Percentiles rank a stretch among this genome's conserved stretches.
Conservation (phyloP, 129 eudicot genomes). For the Lonicera japonica region DNA sequence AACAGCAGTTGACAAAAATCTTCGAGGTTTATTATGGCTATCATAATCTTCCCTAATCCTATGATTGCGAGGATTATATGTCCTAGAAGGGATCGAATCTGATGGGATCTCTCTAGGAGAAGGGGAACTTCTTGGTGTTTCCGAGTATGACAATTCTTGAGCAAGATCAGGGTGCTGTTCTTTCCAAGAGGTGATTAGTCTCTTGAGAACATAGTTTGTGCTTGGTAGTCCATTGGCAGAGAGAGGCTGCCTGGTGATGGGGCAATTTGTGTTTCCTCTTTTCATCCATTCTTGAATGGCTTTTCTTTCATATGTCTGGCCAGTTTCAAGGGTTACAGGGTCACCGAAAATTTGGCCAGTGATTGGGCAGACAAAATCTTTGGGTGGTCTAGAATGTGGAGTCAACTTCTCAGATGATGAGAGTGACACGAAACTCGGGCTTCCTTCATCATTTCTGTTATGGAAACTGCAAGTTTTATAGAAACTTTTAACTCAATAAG, state of each 20-base stretch:
- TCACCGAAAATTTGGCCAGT: conserved; percentile 66
- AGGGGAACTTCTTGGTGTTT: conserved; percentile 46
- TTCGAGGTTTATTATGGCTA: conserved; percentile 28
- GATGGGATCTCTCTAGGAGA: conserved; percentile 26
- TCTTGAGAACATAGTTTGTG: conserved; percentile 69
- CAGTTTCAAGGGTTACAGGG: conserved; percentile 83
- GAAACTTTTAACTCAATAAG: neutral
- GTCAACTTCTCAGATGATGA: conserved; percentile 47
- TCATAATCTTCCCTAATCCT: conserved; percentile 10
- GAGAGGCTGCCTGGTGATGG: conserved; percentile 70
- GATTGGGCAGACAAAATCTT: conserved; percentile 84
- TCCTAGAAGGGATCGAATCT: conserved; percentile 22
- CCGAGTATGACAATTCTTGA: conserved; percentile 51
- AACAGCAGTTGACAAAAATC: conserved; percentile 40
- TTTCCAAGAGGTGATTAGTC: conserved; percentile 74
- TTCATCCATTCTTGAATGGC: conserved; percentile 87
- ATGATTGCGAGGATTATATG: conserved; percentile 22
- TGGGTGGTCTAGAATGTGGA: conserved; percentile 64
- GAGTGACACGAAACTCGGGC: conserved; percentile 50
- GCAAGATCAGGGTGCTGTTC: conserved; percentile 64
- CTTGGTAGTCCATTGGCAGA: conserved; percentile 56
- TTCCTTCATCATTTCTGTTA: conserved; percentile 39
- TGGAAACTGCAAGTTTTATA: conserved; percentile 22
- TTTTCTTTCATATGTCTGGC: conserved; percentile 79
- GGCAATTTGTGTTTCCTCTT: conserved; percentile 74